Evolutionary conservation across 228 moss, liverwort and hornwort species (phyloP), one percentile per base, ranked within the genome.

Genomic region (Sphagnum magellanicum): DNA sequence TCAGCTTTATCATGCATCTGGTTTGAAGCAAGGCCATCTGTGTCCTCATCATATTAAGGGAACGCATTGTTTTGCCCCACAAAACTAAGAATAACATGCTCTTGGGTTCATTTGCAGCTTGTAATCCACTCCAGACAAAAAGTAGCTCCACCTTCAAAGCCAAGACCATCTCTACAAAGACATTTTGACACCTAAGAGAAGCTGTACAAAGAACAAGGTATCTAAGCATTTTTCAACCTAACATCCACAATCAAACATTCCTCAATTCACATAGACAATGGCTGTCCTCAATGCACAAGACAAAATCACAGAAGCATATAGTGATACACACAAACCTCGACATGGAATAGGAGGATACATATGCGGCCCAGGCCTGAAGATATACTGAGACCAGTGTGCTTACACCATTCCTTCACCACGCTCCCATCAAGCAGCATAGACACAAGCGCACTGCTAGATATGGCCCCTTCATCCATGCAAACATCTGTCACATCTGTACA

Each of bases 391-490:
- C 83, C 79, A 47, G 91, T 90, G 66, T 76, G 85, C 72, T 87
- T 98, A 75, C 93, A 93, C 97, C 97, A 98, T 72, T 98, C 91
- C 78, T 98, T 98, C 75, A 98, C 97, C 63, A 93, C 90, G 63
- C 84, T 91, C 71, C 97, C 97, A 64, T 93, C 97, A 61, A 98
- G 75, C 53, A 98, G 78, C 71, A 87, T 93, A 49, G 97, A 93
- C 67, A 90, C 88, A 75, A 91, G 74, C 3, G 93, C 91, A 81
- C 93, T 93, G 75, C 93, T 98, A 60, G 97, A 98, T 59, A 98
- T 91, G 65, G 91, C 93, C 75, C 79, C 87, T 80, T 93, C 93
- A 75, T 98, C 93, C 93, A 98, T 87, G 72, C 97, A 98, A 46
- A 98, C 97, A 75, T 98, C 97, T 10, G 87, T 75, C 67, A 98